Evolutionary conservation across 345 rosid genomes (phyloP).

Genomic region (Lepidium africanum): DNA sequence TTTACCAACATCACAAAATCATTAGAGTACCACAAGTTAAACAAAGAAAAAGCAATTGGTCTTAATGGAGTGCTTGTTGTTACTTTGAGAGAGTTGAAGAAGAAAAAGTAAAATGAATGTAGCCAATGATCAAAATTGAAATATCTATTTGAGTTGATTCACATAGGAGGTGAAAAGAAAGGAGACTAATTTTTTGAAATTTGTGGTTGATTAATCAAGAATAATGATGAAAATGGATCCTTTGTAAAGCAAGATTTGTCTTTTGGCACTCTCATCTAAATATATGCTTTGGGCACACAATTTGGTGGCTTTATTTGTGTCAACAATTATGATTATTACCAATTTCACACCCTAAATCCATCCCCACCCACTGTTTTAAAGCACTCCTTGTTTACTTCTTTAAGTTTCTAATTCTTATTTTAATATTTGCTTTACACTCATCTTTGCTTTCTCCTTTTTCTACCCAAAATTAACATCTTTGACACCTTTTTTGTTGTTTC

Average conservation of each 20-base stretch:
- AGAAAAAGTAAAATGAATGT: constrained; percentile 1
- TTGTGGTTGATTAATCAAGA: constrained; percentile 8
- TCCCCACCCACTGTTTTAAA: constrained; percentile 25
- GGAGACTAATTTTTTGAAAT: neutral
- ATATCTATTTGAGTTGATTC: constrained; percentile 16
- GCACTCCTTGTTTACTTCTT: constrained; percentile 24
- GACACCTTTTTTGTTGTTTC: neutral
- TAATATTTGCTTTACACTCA: constrained; percentile 26
- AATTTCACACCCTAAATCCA: constrained; percentile 25
- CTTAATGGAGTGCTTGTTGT: constrained; percentile 14
- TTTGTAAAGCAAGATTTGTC: constrained; percentile 26
- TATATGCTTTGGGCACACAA: constrained; percentile 26
- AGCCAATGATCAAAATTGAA: constrained; percentile 13
- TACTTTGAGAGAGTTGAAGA: constrained; percentile 7
- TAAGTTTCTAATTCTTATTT: constrained; percentile 19
- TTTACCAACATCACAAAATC: neutral
- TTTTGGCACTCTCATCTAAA: constrained; percentile 27
- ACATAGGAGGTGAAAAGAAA: neutral
- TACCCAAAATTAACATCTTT: neutral
- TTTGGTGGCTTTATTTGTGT: constrained; percentile 23
- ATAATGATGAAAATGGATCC: constrained; percentile 25
- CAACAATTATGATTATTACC: constrained; percentile 26
- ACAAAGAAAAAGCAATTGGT: neutral
- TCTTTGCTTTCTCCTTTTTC: constrained; percentile 23
- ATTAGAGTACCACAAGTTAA: neutral